phyloP scores from a whole-genome alignment of 805 yeast species.

The Saturnispora quitensis region DNA sequence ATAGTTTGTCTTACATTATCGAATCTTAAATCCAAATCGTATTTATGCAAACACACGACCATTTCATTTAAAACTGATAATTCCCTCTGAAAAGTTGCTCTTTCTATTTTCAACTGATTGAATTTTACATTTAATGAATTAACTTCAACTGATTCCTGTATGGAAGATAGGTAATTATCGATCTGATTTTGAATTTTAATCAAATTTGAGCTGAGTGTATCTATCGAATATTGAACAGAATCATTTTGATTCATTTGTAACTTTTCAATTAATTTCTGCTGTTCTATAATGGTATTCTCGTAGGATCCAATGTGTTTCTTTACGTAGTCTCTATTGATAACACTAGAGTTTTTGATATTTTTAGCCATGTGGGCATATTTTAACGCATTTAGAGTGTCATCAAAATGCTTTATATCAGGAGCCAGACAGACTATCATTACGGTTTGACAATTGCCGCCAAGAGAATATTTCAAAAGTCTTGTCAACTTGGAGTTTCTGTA shows the following conservation, averaged over 20 bases:
- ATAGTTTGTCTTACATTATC: background rate
- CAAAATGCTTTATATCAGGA: slow-evolving; percentile 81
- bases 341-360: slow-evolving; percentile 73
- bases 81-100: background rate
- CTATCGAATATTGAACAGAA: background rate
- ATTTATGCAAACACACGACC: background rate
- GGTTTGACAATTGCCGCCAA: slow-evolving; percentile 92
- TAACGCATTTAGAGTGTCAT: slow-evolving; percentile 84
- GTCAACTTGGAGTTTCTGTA: slow-evolving; percentile 88
- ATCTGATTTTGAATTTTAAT: background rate
- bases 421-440: slow-evolving; percentile 94
- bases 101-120: background rate
- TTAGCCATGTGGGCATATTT: slow-evolving; percentile 90
- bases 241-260: slow-evolving; percentile 30
- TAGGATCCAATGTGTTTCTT: slow-evolving; percentile 82
- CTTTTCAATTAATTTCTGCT: slow-evolving; percentile 62
- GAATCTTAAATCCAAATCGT: slow-evolving; percentile 1
- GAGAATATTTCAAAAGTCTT: slow-evolving; percentile 72
- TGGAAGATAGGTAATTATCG: background rate
- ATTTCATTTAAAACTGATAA: background rate
- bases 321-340: slow-evolving; percentile 63
- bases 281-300: slow-evolving; percentile 75
- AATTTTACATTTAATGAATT: background rate
- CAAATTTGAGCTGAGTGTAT: background rate
- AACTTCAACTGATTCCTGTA: background rate